These are phyloP conservation scores for Ziziphus jujuba DNA, from an alignment of 306 rosid species.

Conservation along the genomic window DNA sequence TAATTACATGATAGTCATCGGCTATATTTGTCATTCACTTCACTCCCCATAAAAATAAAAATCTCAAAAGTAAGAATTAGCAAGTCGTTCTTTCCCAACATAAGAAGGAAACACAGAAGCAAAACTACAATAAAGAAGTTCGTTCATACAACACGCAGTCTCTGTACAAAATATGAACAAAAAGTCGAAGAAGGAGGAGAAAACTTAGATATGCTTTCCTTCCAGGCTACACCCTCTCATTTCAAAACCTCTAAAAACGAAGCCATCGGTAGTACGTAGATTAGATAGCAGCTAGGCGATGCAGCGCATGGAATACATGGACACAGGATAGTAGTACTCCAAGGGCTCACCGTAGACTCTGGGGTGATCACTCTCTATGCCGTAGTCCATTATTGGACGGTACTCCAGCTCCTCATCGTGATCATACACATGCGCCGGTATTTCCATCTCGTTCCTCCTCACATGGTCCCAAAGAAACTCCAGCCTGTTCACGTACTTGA, in stretches of 20 bases:
- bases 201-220: no score
- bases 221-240: no score
- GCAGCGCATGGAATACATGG: slow-evolving; percentile 36
- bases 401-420: slow-evolving; percentile 34
- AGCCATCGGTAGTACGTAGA: not conserved
- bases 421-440: slow-evolving; percentile 32
- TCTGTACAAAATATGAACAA: no score
- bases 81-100: no score
- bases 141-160: no score
- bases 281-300: slow-evolving; percentile 5
- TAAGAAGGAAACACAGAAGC: no score
- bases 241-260: not conserved
- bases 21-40: no score
- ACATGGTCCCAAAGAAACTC: slow-evolving; percentile 42
- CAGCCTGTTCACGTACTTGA: slow-evolving; percentile 31
- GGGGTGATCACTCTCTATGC: slow-evolving; percentile 41
- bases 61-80: no score
- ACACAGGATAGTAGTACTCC: not conserved
- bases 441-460: slow-evolving; percentile 35
- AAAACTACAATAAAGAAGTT: no score
- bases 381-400: slow-evolving; percentile 36
- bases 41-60: no score
- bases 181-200: no score
- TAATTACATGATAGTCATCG: no score
- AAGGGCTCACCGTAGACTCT: slow-evolving; percentile 12